Base-by-base conservation (phyloP, 257 asterid species). In the Striga asiatica region DNA sequence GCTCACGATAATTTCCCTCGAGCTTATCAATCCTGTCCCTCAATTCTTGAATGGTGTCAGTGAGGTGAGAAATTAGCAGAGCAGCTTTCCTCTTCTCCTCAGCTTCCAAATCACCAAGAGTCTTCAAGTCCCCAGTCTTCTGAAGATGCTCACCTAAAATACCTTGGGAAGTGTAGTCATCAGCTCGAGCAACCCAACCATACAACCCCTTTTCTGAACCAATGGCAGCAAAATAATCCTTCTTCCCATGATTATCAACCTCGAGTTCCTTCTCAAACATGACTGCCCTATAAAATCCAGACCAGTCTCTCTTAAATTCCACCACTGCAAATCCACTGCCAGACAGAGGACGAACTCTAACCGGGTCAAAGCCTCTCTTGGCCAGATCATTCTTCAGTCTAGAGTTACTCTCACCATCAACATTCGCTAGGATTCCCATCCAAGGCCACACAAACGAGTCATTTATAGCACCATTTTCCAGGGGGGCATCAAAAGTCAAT, bases 161-260 rank as follows among this genome's bases (percentile, higher is more conserved):
- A 28, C 69, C 73, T 19, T 50, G 27, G 5, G 76, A 60, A 4
- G 71, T 34, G 58, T 74, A 84, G 23, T 88, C 95, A 51, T 75
- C 91, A 43, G 57, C 74, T 18, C 81, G 65, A 2, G 97, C 97
- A 71, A 82, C 60, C 97, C 97, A 84, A 18, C 84, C 80, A 27
- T 67, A 72, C 12, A 70, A 18, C 12, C 49, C 67, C 43, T 60
- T 67, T 0, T 13, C 70, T 54, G 19, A 20, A 45, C 1, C 41
- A 2, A 66, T 28, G 13, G 2, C 50, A 12, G 12, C 45, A 37
- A 0, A 0, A 31, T 69, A 77, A 54, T 77, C 82, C 69, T 70
- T 77, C 80, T 70, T 80, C 43, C 84, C 88, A 37, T 29, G 76
- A 52, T 46, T 57, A 48, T 46, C 65, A 35, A 60, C 65, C 60